A percentile compares a stretch with the other conserved stretches of the same genome.
Evolutionary conservation across 2,329 filamentous ascomycete species (phyloP).

Genomic region (Neospermospora avenae): DNA sequence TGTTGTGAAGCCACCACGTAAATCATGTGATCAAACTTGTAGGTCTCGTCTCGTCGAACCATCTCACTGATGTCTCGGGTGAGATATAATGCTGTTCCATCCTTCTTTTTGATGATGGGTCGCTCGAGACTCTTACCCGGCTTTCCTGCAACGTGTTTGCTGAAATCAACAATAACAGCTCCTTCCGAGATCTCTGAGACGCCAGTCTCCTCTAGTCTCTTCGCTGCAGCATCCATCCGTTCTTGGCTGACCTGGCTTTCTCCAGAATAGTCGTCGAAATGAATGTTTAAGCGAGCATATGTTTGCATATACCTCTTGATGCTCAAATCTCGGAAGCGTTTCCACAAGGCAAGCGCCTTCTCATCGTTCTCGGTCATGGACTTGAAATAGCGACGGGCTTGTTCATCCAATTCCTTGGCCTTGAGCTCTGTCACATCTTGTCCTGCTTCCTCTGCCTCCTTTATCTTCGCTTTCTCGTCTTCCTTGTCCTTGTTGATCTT

Average conservation of each 20-base stretch:
- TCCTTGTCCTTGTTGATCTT: constrained; percentile 63
- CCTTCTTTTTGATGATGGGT: constrained; percentile 68
- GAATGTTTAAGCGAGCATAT: constrained; percentile 68
- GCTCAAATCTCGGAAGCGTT: constrained; percentile 62
- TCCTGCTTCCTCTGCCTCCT: constrained; percentile 39
- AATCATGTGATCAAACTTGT: constrained; percentile 74
- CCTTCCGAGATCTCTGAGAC: constrained; percentile 70
- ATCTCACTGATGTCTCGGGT: constrained; percentile 76
- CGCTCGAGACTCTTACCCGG: constrained; percentile 67
- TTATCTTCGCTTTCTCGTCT: constrained; percentile 64
- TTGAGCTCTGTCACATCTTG: constrained; percentile 47
- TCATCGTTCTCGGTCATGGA: constrained; percentile 67
- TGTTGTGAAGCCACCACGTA: constrained; percentile 74
- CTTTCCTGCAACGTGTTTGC: constrained; percentile 63
- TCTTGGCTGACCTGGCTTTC: constrained; percentile 69
- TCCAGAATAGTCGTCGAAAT: constrained; percentile 68
- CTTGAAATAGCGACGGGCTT: constrained; percentile 70
- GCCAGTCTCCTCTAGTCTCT: constrained; percentile 59
- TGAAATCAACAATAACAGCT: constrained; percentile 69
- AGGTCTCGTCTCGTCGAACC: constrained; percentile 59
- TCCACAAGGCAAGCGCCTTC: constrained; percentile 59
- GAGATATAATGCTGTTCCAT: constrained; percentile 74
- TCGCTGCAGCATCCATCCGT: constrained; percentile 61
- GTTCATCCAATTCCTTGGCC: constrained; percentile 64
- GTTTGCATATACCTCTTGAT: constrained; percentile 65